Conservation (phyloP, 805 yeast species). For the Saccharomycopsis sp. region DNA sequence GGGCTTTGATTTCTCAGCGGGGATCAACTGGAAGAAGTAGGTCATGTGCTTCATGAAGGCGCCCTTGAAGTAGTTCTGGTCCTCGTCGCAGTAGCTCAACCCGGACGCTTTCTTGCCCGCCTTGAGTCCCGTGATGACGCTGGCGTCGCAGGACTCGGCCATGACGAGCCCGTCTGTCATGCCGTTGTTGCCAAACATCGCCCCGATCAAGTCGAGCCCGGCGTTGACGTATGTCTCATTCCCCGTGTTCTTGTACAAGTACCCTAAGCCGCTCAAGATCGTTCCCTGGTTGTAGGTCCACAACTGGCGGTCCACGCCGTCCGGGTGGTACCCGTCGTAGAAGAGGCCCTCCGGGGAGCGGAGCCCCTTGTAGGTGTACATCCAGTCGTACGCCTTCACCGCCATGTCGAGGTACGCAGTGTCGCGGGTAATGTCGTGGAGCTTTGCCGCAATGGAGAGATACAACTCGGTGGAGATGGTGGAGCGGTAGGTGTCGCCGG, state of each 20-base stretch:
- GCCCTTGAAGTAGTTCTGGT: background rate
- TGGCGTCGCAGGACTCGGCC: background rate
- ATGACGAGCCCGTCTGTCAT: constrained; percentile 1
- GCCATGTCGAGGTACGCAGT: background rate
- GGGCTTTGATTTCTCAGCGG: background rate
- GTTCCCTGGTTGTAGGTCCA: constrained; percentile 6
- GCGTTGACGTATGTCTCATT: constrained; percentile 1
- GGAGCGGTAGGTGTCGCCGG: background rate
- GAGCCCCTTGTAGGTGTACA: background rate
- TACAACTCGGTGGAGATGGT: constrained; percentile 1
- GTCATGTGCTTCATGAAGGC: constrained; percentile 3
- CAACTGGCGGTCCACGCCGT: background rate
- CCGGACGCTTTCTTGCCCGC: background rate
- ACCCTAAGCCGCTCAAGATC: background rate
- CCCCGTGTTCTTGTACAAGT: background rate
- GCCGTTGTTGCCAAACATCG: background rate
- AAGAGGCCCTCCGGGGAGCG: background rate
- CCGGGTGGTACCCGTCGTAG: constrained; percentile 5
- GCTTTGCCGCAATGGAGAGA: constrained; percentile 1
- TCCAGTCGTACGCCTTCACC: background rate
- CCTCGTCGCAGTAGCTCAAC: background rate
- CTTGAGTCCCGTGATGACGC: background rate
- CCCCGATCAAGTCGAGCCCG: constrained; percentile 1
- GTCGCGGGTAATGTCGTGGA: too few species aligned
- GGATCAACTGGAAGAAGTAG: constrained; percentile 1